A percentile compares a stretch with the other conserved stretches of the same genome.
Evolutionary conservation across 139 green algal species (phyloP).

Genomic region (Coccomyxa sp.): DNA sequence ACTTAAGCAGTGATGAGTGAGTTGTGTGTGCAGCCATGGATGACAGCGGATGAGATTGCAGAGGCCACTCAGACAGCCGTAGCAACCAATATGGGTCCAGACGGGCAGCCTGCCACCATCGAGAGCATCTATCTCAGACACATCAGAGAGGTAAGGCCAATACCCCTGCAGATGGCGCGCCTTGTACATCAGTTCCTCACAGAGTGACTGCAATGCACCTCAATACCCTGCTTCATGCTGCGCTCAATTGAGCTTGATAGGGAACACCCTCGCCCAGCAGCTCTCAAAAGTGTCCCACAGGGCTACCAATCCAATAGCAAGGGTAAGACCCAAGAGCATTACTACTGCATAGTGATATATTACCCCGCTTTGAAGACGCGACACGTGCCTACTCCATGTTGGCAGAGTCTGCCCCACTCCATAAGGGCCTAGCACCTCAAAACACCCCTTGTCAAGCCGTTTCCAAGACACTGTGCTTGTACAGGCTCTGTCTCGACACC

Average conservation of each 20-base stretch:
- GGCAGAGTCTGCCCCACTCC: neutral
- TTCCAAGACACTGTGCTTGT: neutral
- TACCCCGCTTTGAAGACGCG: slow-evolving; percentile 34
- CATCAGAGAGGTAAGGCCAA: neutral
- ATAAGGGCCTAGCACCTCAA: slow-evolving; percentile 39
- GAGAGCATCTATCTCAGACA: neutral
- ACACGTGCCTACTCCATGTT: neutral
- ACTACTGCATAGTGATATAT: slow-evolving; percentile 7
- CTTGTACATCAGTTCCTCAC: too few relatives aligned
- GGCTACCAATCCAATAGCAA: slow-evolving; percentile 35
- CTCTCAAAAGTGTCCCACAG: slow-evolving; percentile 40
- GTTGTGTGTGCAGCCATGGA: neutral
- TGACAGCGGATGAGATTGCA: neutral
- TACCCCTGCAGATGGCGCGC: too few relatives aligned
- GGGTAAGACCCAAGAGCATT: slow-evolving; percentile 47
- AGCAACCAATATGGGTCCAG: neutral
- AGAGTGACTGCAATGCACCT: too few relatives aligned
- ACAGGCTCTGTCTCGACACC: neutral
- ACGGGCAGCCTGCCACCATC: neutral
- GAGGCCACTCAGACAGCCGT: neutral
- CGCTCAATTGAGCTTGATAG: too few relatives aligned
- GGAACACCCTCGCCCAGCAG: too few relatives aligned
- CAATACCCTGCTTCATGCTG: too few relatives aligned
- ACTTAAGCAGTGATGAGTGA: neutral
- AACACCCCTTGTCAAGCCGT: slow-evolving; percentile 9